Evolutionary conservation across 148 eudicot genomes (phyloP).

Genomic region (Linanthus parryae): DNA sequence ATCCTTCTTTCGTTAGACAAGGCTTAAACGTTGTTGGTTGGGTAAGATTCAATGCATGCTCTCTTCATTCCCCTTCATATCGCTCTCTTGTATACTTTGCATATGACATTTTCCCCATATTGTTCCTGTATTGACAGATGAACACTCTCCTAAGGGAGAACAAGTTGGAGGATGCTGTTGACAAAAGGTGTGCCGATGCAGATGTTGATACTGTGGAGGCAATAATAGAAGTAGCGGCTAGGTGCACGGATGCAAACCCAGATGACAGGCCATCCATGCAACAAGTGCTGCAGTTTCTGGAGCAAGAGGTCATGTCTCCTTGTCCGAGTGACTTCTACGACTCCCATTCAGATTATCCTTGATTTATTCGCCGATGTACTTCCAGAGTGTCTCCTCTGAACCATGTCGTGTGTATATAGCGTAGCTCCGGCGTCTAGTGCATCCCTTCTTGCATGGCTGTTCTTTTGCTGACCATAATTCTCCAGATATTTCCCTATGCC

Average conservation of each 20-base stretch:
- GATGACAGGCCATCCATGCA: slow-evolving; percentile 79
- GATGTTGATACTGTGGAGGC: slow-evolving; percentile 78
- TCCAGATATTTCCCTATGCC: too few relatives aligned
- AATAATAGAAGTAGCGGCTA: slow-evolving; percentile 51
- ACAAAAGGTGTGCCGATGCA: slow-evolving; percentile 55
- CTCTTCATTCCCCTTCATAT: slow-evolving; percentile 3
- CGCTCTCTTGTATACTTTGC: background rate
- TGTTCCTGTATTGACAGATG: slow-evolving; percentile 36
- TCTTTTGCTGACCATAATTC: too few relatives aligned
- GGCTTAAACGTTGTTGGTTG: slow-evolving; percentile 94
- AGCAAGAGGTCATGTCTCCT: slow-evolving; percentile 92
- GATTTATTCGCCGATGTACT: too few relatives aligned
- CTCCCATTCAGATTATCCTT: slow-evolving; percentile 86
- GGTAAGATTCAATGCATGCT: too few relatives aligned
- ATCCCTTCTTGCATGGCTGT: too few relatives aligned
- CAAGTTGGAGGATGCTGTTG: slow-evolving; percentile 55
- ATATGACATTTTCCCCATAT: background rate
- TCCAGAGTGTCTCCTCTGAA: too few relatives aligned
- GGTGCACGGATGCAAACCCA: slow-evolving; percentile 75
- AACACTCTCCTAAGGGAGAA: slow-evolving; percentile 53
- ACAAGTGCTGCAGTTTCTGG: slow-evolving; percentile 70
- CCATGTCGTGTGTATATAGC: too few relatives aligned
- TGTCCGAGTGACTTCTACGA: slow-evolving; percentile 84
- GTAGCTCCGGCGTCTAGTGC: too few relatives aligned
- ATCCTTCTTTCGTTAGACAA: slow-evolving; percentile 65